phyloP scores from a whole-genome alignment of 2,329 filamentous ascomycete genomes.

The Tolypocladium inflatum region DNA sequence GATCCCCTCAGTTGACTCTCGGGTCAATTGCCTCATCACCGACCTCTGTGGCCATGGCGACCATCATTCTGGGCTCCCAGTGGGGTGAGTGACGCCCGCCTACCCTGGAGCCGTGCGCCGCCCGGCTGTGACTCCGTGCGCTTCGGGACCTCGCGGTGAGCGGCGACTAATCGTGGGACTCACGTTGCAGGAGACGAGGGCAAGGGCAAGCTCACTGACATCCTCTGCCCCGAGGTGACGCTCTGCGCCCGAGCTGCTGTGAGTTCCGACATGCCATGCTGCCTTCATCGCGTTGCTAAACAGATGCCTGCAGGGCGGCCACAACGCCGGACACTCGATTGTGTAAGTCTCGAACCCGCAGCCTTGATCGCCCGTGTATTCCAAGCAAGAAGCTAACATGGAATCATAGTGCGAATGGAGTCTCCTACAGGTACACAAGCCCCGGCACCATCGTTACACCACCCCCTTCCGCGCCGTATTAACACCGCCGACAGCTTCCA shows the following conservation, averaged over 20 bases:
- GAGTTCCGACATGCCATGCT: conserved; percentile 9
- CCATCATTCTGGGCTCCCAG: conserved; percentile 27
- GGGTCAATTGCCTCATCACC: not conserved
- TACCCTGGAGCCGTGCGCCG: conserved; percentile 4
- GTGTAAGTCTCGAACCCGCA: conserved; percentile 4
- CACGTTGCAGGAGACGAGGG: conserved; percentile 22
- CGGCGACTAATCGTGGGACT: not conserved
- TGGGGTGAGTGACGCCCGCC: conserved; percentile 22
- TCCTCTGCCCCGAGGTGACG: conserved; percentile 19
- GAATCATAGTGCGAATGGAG: conserved; percentile 15
- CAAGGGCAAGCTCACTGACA: conserved; percentile 28
- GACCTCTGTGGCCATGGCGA: conserved; percentile 11
- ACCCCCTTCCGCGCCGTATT: conserved; percentile 1
- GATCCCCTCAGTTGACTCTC: not conserved
- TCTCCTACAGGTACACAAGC: conserved; percentile 23
- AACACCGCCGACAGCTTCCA: conserved; percentile 39
- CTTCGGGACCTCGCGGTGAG: conserved; percentile 7
- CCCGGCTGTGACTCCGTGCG: conserved; percentile 6
- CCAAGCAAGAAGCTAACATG: not conserved
- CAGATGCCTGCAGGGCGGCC: conserved; percentile 13
- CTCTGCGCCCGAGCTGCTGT: conserved; percentile 24
- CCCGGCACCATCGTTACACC: conserved; percentile 2
- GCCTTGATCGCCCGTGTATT: not conserved
- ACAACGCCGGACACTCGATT: conserved; percentile 17
- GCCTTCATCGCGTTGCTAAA: conserved; percentile 11